Percentiles rank a stretch among this genome's conserved stretches.
These are phyloP conservation scores for Amylostereum areolatum DNA, from an alignment of 1,284 basidiomycete species.

Conservation along the genomic window DNA sequence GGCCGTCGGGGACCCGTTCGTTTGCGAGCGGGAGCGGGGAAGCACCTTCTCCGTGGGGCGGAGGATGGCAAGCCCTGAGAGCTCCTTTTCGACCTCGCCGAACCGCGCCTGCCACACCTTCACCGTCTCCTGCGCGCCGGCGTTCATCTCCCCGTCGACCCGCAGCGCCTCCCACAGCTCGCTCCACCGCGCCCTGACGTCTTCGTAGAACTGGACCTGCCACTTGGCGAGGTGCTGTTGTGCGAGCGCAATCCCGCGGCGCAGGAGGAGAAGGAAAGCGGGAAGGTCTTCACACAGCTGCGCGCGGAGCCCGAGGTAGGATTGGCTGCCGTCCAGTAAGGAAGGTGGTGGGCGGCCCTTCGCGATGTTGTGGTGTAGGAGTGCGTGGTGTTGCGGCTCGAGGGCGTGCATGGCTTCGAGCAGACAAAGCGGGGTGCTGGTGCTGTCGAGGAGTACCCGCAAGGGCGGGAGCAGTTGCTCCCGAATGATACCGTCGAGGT, in stretches of 20 bases:
- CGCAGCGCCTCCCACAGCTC: conserved; percentile 75
- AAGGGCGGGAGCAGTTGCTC: conserved; percentile 51
- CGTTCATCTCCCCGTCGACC: conserved; percentile 68
- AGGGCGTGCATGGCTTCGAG: conserved; percentile 65
- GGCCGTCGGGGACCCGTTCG: neutral
- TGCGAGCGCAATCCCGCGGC: conserved; percentile 47
- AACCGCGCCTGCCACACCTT: conserved; percentile 62
- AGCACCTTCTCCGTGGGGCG: conserved; percentile 15
- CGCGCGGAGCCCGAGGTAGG: conserved; percentile 66
- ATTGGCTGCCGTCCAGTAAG: conserved; percentile 63
- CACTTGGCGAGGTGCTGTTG: conserved; percentile 45
- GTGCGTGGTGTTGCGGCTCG: conserved; percentile 58
- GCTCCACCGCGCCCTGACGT: conserved; percentile 57
- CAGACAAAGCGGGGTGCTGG: conserved; percentile 56
- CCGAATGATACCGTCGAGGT: conserved; percentile 45
- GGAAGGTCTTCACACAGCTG: conserved; percentile 68
- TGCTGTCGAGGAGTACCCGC: conserved; percentile 45
- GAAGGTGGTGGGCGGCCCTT: conserved; percentile 58
- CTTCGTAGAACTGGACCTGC: conserved; percentile 54
- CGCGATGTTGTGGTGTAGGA: conserved; percentile 55
- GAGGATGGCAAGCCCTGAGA: conserved; percentile 40
- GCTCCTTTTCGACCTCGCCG: conserved; percentile 50
- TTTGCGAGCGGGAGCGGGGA: neutral
- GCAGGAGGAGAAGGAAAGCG: conserved; percentile 48
- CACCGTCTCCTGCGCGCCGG: conserved; percentile 58